Base-by-base conservation (phyloP, 2,329 filamentous ascomycete species). In the Beauveria sp. region DNA sequence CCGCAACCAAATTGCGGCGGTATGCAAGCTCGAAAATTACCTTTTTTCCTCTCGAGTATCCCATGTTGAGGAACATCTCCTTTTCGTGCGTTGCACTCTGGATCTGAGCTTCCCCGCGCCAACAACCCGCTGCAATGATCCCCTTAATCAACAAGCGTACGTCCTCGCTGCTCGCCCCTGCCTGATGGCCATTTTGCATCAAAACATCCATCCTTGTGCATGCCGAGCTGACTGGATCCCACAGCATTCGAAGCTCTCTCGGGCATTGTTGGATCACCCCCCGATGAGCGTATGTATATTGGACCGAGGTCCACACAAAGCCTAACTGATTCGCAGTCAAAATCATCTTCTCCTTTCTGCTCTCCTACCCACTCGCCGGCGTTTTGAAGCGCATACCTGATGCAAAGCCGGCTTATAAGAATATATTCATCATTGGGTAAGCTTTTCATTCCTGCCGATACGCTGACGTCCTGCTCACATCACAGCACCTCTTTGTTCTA, bases 351-450 rank as follows among this genome's bases (percentile, higher is more conserved):
- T 91, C 90, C 7, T 96, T 98, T 74, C 81, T 99, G 53, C 75
- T 96, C 45, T 98, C 95, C 12, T 99, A 96, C 71, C 95, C 95
- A 2, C 82, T 99, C 60, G 91, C 95, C 53, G 95, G 83, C 26
- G 73, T 96, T 28, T 81, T 99, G 9, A 99, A 99, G 75, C 85
- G 95, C 58, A 82, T 99, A 22, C 93, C 95, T 38, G 95, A 99
- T 77, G 78, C 84, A 54, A 86, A 88, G 58, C 93, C 93, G 60
- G 86, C 86, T 68, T 83, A 86, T 68, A 98, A 98, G 78, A 98
- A 98, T 73, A 71, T 87, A 18, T 98, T 97, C 75, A 91, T 89
- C 64, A 88, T 98, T 66, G 77, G 79, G 90, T 91, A 79, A 64
- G 22, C 34, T 69, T 20, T 5, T 30, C 46, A 5, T 18, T 5